Base-by-base conservation (phyloP, 2,329 filamentous ascomycete genomes). In the Pestalotiopsis fici region DNA sequence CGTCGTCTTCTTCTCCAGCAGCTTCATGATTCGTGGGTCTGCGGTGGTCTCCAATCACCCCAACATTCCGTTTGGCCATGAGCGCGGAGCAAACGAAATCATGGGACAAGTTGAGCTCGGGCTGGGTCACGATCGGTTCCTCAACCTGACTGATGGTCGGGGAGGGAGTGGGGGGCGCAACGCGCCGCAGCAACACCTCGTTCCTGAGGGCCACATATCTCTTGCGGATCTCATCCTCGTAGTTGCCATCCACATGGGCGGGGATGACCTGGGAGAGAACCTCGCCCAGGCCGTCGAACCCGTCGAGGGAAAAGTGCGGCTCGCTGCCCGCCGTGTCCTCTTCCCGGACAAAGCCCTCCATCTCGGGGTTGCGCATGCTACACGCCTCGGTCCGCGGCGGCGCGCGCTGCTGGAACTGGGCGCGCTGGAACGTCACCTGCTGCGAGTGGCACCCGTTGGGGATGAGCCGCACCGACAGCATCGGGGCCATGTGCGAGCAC, bases 251-350 rank as follows among this genome's bases (percentile, higher is more conserved):
- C 15, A 50, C 39, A 50, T 25, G 43, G 0, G 15, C 12, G 1
- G 65, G 65, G 11, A 25, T 21, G 2, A 67, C 54, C 13, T 59
- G 59, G n/a, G 63, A 35, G 3, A 67, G 3, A 4, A 9, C 4
- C n/a, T 64, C n/a, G 11, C 25, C 31, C 15, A 67, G 25, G 3
- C 65, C 65, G 3, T 62, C 37, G 35, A 67, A 43, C 1, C 31
- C 47, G 0, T 63, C 59, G 3, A 66, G 54, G 2, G 37, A 27
- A n/a, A 27, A 50, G 28, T 23, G 54, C n/a, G 9, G 57, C 28
- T 54, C 31, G 3, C 43, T 25, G 1, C 23, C 59, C 31, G 66
- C 66, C 15, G 66, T 62, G 39, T 67, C 66, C 27, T 59, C 61
- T 4, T 67, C 66, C 3, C 66, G 39, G 35, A 57, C n/a, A 31